These are phyloP conservation scores for Fusarium sp. DNA, from an alignment of 2,329 filamentous ascomycete species.

Conservation along the genomic window DNA sequence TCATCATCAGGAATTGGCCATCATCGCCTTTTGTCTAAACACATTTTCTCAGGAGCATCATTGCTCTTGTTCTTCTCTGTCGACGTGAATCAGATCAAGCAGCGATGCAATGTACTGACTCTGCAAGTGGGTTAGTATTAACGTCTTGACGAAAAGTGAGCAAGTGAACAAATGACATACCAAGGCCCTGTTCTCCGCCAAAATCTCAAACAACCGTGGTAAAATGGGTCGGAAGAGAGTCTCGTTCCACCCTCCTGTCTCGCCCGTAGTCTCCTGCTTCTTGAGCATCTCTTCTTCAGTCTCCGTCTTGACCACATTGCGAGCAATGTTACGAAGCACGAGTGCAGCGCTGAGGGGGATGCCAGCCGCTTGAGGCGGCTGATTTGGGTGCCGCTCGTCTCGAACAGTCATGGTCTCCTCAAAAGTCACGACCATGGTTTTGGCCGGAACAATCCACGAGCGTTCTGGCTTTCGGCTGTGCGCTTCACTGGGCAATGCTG, in stretches of 20 bases:
- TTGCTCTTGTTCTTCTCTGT: conserved; percentile 44
- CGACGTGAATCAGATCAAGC: conserved; percentile 52
- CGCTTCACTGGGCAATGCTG: conserved; percentile 46
- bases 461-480: conserved; percentile 39
- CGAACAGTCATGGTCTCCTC: conserved; percentile 67
- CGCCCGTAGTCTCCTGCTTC: conserved; percentile 56
- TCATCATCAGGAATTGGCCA: neutral
- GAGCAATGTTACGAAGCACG: conserved; percentile 81
- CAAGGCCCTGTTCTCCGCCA: conserved; percentile 74
- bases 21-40: neutral
- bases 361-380: conserved; percentile 73
- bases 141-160: neutral
- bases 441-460: conserved; percentile 64
- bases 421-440: conserved; percentile 64
- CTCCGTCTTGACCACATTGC: conserved; percentile 71
- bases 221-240: conserved; percentile 73
- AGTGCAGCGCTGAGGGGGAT: conserved; percentile 82
- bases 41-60: conserved; percentile 18
- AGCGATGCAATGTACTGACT: conserved; percentile 56
- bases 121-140: conserved; percentile 44
- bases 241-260: conserved; percentile 72
- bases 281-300: conserved; percentile 66
- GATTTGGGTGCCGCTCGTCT: conserved; percentile 68
- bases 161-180: conserved; percentile 52
- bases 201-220: conserved; percentile 73